Evolutionary conservation across 805 yeast genomes (phyloP), one percentile per base, ranked within the genome.

Genomic region (Saccharomyces paradoxus): DNA sequence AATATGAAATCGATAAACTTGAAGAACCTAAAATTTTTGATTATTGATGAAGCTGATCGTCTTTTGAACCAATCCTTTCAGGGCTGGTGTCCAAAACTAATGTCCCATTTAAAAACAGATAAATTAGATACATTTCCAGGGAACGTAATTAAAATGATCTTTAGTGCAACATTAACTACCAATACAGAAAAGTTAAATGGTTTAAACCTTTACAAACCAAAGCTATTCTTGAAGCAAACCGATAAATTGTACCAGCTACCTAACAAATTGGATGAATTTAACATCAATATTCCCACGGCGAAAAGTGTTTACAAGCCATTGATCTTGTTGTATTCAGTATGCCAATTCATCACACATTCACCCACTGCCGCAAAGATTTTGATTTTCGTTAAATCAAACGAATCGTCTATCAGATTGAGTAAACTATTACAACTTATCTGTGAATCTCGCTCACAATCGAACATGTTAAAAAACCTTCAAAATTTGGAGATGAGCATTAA

Each of bases 131-230:
- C 58, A 55, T 32, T 59, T 61, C 63, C 71, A 13, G 71, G 68
- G 41, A 65, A 65, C 69, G 83, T 71, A 65, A 85, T 73, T 72
- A 80, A 91, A 61, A 76, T 92, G 68, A 78, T 94, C 2, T 89
- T 94, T 65, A 85, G 95, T 50, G 99, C 99, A 7, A 94, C 99
- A 0, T 77, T 94, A 52, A 89, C 97, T 3, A 85, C 97, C 1
- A 96, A 91, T 67, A 88, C 97, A 0, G 96, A 94, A 29, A 89
- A 87, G 65, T 73, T 94, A 54, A 79, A 92, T 8, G 79, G 81
- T 49, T 76, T 94, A 55, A 81, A 84, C 51, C 80, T 94, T 58
- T 74, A 75, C 55, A 77, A 76, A 60, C 97, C 95, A n/a, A 77
- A 84, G 63, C 70, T 94, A 50, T 70, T 66, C 54, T 74, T 88